phyloP scores from a whole-genome alignment of 2,329 filamentous ascomycete species.

The Tolypocladium ophioglossoides region DNA sequence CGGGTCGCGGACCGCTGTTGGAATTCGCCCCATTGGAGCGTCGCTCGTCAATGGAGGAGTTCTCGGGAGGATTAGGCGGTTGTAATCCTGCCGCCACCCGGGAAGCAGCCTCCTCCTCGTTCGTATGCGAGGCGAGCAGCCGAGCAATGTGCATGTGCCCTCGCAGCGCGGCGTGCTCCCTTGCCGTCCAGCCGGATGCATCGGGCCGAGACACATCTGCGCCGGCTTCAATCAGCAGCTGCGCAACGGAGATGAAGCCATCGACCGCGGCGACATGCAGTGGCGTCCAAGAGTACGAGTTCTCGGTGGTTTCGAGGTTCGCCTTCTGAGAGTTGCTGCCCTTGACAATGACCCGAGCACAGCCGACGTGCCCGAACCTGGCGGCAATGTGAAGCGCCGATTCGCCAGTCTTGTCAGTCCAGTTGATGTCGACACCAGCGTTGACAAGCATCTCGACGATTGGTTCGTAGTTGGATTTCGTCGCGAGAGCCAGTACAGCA shows the following conservation, averaged over 20 bases:
- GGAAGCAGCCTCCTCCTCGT: constrained; percentile 18
- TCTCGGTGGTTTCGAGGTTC: constrained; percentile 67
- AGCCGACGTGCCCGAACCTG: constrained; percentile 74
- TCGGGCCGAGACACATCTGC: constrained; percentile 67
- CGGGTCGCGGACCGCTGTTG: constrained; percentile 31
- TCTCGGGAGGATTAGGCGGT: constrained; percentile 26
- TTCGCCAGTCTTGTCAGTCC: constrained; percentile 81
- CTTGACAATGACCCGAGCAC: constrained; percentile 63
- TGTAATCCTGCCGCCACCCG: constrained; percentile 10
- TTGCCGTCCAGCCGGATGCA: constrained; percentile 86
- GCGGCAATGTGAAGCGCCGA: constrained; percentile 88
- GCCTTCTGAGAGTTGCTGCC: constrained; percentile 62
- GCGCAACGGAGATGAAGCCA: constrained; percentile 64
- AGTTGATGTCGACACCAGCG: constrained; percentile 86
- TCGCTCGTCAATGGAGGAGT: constrained; percentile 51
- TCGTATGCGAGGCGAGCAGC: constrained; percentile 46
- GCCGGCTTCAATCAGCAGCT: constrained; percentile 67
- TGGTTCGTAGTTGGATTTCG: constrained; percentile 72
- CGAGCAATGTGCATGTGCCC: constrained; percentile 77
- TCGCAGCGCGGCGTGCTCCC: constrained; percentile 82
- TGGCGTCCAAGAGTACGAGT: constrained; percentile 89
- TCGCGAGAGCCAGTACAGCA: constrained; percentile 77
- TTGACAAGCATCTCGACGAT: constrained; percentile 85
- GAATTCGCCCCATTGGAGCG: constrained; percentile 40
- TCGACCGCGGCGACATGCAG: constrained; percentile 88